Conservation (phyloP, 1,284 basidiomycete genomes). For the Melanopsichium pennsylvanicum region DNA sequence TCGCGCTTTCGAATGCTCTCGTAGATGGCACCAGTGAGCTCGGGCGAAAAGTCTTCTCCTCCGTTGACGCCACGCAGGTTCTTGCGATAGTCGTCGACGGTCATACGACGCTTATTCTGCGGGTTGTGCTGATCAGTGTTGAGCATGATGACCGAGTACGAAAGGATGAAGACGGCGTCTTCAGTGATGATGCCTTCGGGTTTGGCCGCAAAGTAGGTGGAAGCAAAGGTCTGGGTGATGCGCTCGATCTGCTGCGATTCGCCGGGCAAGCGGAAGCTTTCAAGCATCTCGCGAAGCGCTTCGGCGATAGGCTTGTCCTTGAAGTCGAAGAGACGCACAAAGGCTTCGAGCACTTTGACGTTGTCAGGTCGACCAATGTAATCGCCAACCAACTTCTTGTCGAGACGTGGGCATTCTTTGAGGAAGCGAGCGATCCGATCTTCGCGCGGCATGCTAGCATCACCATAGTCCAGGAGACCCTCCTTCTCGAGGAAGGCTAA, state of each 20-base stretch:
- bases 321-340: constrained; percentile 90
- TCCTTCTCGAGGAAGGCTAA: constrained; percentile 75
- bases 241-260: constrained; percentile 93
- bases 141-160: constrained; percentile 97
- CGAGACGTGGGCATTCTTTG: constrained; percentile 82
- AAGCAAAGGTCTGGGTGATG: constrained; percentile 94
- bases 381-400: constrained; percentile 94
- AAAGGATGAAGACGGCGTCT: constrained; percentile 92
- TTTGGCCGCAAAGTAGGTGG: constrained; percentile 82
- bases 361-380: constrained; percentile 91
- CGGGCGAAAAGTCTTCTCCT: constrained; percentile 80
- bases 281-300: constrained; percentile 91
- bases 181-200: constrained; percentile 91
- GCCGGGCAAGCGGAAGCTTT: constrained; percentile 92
- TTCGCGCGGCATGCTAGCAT: constrained; percentile 50
- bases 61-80: constrained; percentile 95
- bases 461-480: constrained; percentile 72
- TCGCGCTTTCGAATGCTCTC: constrained; percentile 93
- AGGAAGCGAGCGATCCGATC: constrained; percentile 76
- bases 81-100: constrained; percentile 88
- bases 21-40: constrained; percentile 87
- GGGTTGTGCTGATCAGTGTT: constrained; percentile 98
- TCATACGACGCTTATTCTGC: constrained; percentile 98
- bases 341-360: constrained; percentile 82
- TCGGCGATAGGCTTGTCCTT: constrained; percentile 89